A percentile compares a stretch with the other conserved stretches of the same genome.
phyloP scores from a whole-genome alignment of 306 rosid genomes.

The Cicer chorassanicum region DNA sequence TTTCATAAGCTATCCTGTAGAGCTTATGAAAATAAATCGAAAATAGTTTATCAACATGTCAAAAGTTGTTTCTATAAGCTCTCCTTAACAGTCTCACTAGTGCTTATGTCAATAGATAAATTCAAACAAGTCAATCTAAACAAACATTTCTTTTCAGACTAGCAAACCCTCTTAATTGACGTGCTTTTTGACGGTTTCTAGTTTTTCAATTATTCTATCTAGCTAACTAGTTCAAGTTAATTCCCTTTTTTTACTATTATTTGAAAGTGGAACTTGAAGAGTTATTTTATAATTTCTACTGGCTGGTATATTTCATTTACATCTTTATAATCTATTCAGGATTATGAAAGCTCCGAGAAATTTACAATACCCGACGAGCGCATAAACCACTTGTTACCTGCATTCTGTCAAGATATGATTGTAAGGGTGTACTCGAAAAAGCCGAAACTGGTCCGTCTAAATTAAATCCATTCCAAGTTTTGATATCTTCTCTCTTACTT shows the following conservation, averaged over 20 bases:
- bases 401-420: constrained; percentile 83
- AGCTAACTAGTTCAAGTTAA: background rate
- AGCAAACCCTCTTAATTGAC: constrained; percentile 24
- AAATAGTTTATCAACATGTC: too few species aligned
- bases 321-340: constrained; percentile 55
- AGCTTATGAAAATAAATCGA: too few species aligned
- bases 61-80: too few species aligned
- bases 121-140: too few species aligned
- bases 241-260: background rate
- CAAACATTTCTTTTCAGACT: background rate
- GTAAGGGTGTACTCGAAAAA: constrained; percentile 93
- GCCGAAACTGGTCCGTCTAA: constrained; percentile 81
- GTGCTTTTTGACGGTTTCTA: background rate
- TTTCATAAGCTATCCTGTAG: too few species aligned
- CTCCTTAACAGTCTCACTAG: too few species aligned
- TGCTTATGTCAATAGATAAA: too few species aligned
- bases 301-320: constrained; percentile 28
- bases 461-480: constrained; percentile 26
- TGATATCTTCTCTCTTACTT: background rate
- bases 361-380: constrained; percentile 71
- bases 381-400: constrained; percentile 90
- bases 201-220: too few species aligned
- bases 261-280: constrained; percentile 4
- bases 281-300: background rate
- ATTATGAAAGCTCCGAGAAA: constrained; percentile 83